These are phyloP conservation scores for Colletotrichum godetiae DNA, from an alignment of 2,329 filamentous ascomycete genomes.

Conservation along the genomic window DNA sequence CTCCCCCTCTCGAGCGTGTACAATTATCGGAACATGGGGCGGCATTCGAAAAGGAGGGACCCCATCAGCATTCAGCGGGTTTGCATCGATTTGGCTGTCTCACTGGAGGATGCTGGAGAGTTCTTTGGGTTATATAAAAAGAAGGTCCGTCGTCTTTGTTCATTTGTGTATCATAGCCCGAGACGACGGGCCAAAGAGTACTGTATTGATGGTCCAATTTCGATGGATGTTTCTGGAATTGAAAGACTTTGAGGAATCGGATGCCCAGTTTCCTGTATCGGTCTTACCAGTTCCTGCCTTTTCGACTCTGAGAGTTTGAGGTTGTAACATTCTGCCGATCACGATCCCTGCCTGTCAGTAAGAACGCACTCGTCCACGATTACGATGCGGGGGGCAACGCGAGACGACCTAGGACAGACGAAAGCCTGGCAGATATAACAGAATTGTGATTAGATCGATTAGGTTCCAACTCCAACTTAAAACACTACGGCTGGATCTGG, in stretches of 20 bases:
- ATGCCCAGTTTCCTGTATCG: not conserved
- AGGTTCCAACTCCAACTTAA: too few relatives aligned
- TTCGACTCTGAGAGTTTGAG: too few relatives aligned
- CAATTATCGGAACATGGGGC: not conserved
- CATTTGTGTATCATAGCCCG: constrained; percentile 9
- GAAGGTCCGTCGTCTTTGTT: constrained; percentile 14
- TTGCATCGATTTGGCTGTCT: constrained; percentile 28
- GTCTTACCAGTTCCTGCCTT: too few relatives aligned
- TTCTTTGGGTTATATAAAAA: constrained; percentile 12
- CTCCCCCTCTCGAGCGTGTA: not conserved
- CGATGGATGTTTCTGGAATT: not conserved
- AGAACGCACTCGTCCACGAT: too few relatives aligned
- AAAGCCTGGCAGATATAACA: too few relatives aligned
- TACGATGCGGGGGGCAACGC: too few relatives aligned
- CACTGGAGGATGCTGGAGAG: not conserved
- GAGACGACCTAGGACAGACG: too few relatives aligned
- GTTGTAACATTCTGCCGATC: too few relatives aligned
- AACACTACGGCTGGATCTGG: too few relatives aligned
- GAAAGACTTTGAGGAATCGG: not conserved
- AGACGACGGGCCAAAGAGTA: not conserved
- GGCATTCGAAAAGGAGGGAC: not conserved
- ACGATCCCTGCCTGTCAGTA: too few relatives aligned
- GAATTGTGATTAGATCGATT: too few relatives aligned
- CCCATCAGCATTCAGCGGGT: constrained; percentile 18
- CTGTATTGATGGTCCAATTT: not conserved